Evolutionary conservation across 1,284 basidiomycete genomes (phyloP), one percentile per base, ranked within the genome.

Genomic region (Garcileccinum viscosum): DNA sequence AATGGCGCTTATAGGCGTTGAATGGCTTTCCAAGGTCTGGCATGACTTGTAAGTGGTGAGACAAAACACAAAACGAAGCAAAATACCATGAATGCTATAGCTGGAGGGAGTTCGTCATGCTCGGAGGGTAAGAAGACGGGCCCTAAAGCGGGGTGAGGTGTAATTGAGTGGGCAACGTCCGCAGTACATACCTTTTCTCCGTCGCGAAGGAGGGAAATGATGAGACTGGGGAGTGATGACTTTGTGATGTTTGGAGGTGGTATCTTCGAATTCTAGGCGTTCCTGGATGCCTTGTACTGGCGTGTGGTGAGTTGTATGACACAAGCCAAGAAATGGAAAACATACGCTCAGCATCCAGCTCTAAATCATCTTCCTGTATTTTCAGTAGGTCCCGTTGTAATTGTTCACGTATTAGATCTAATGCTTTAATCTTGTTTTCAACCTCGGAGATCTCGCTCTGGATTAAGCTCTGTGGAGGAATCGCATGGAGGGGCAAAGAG

Each of bases 81-180:
- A 66, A 70, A 59, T 80, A 95, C 95, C 96, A 99, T 98, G 83
- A 99, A 99, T 7, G 97, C 97, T 5, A 99, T 91, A 5, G 95
- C 95, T 8, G 92, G 89, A 6, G 97, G 98, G 67, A 99, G 85
- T 67, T 98, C 96, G 76, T 98, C 96, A 75, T 99, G 98, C 80
- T 99, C 98, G 19, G 95, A 97, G 2, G 97, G 97, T 69, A 99
- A 82, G 85, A 99, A 99, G 11, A 95, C 94, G 0, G 97, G 97
- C 1, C 96, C 94, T 92, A 74, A 44, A 73, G 62, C 12, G 68
- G 50, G 47, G 69, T 71, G 74, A 80, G 63, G 64, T 22, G 19
- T 4, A 60, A 33, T n/a, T 4, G 17, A 56, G 32, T 27, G 33
- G 9, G 74, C 74, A 15, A 77, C 69, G 69, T 1, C 30, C 60